Evolutionary conservation across 2,329 filamentous ascomycete species (phyloP), one percentile per base, ranked within the genome.

Genomic region (Phialophora verrucosa): DNA sequence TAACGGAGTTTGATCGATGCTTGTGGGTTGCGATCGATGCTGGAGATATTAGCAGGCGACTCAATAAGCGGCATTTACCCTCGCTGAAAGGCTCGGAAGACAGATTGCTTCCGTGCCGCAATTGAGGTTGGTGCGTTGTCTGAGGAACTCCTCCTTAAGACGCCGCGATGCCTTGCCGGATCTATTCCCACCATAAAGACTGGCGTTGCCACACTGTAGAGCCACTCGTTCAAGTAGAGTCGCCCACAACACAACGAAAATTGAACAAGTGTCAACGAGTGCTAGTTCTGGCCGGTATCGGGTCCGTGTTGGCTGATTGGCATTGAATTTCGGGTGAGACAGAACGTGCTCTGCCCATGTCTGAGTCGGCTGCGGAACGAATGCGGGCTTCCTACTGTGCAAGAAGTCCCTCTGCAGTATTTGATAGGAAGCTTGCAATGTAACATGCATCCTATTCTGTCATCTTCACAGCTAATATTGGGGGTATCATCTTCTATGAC

Each of bases 401-500:
- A 25, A 29, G 25, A n/a, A n/a, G 49, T 51, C 49, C 14, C 47
- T 23, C 4, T 0, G 12, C 20, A 51, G 10, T 27, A 23, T 51
- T 8, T 51, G 20, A 25, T 3, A 51, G 6, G 20, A n/a, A 51
- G 10, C 23, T 10, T 27, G 10, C 25, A 17, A 51, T 51, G 23
- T 51, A 27, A 23, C 27, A 23, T 51, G 20, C 20, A 27, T 51
- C 23, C 23, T 44, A 25, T 51, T 51, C 49, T 1, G 20, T 51
- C 25, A n/a, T 27, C 49, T 51, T 51, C 49, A n/a, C 49, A 27
- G 17, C 49, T 27, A 27, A 14, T 51, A 14, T 51, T 29, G 49
- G 49, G 47, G 49, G 49, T 51, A 51, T 51, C 49, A 51, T 51
- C 12, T 27, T 51, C 49, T 51, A 51, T 51, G 25, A 23, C 49